A percentile compares a stretch with the other conserved stretches of the same genome.
These are phyloP conservation scores for Suhomyces xylopsoci DNA, from an alignment of 805 yeast genomes.

Conservation along the genomic window DNA sequence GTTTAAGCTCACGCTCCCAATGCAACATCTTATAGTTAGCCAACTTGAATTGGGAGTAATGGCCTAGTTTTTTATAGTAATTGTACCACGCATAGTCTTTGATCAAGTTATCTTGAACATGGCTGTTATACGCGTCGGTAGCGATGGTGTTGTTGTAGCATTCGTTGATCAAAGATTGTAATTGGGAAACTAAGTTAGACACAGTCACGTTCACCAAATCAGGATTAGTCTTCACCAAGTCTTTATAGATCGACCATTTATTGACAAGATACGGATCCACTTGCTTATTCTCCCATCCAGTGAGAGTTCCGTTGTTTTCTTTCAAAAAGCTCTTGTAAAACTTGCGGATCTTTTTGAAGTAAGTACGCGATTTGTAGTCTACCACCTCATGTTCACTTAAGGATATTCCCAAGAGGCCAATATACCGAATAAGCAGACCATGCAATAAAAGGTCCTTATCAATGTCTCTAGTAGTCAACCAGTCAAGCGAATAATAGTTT, in stretches of 20 bases:
- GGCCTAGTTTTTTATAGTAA: constrained; percentile 53
- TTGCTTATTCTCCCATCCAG: constrained; percentile 18
- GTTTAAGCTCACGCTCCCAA: constrained; percentile 28
- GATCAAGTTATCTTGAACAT: constrained; percentile 49
- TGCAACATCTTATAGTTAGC: constrained; percentile 51
- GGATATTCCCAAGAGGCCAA: constrained; percentile 35
- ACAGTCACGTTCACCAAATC: constrained; percentile 10
- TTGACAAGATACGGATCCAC: constrained; percentile 18
- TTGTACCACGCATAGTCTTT: constrained; percentile 81
- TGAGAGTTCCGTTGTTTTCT: constrained; percentile 9
- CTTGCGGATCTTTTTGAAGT: constrained; percentile 15
- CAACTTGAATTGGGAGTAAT: constrained; percentile 55
- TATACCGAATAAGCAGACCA: constrained; percentile 31
- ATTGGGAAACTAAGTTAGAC: constrained; percentile 10
- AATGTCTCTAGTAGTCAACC: constrained; percentile 26
- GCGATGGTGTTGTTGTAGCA: constrained; percentile 21
- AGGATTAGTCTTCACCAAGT: constrained; percentile 11
- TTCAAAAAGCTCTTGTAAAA: constrained; percentile 17
- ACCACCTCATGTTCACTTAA: constrained; percentile 41
- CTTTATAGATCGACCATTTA: constrained; percentile 19
- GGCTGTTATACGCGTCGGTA: constrained; percentile 48
- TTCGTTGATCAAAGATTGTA: constrained; percentile 12
- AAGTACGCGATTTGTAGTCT: constrained; percentile 21
- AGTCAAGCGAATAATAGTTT: constrained; percentile 29
- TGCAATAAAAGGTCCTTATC: constrained; percentile 30